Base-by-base conservation (phyloP, 176 grass and related monocot species). In the Pharus latifolius region DNA sequence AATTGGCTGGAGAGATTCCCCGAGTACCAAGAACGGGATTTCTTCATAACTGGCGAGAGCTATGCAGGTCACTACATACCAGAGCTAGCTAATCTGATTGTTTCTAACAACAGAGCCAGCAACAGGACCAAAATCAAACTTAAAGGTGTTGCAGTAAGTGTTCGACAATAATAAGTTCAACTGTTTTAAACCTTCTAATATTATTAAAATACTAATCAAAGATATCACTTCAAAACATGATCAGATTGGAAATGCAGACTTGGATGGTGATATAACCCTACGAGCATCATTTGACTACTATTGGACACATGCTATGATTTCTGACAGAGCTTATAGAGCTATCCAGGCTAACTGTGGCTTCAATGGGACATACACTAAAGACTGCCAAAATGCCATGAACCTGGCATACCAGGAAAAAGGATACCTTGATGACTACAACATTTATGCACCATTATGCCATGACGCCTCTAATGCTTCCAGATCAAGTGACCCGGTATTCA, bases 281-380 rank as follows among this genome's bases (percentile, higher is more conserved):
- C 77, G 70, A 69, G 79, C 81, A 60, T 49, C 67, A 25, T 90
- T 50, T 58, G 78, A 82, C 48, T 90, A 86, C 68, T 74, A 82
- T 30, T 90, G 87, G 87, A 75, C 44, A 69, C 87, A 90, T 70
- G 87, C 87, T 82, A 81, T 90, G 65, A 86, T 90, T 76, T 90
- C 87, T 59, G 67, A 73, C 40, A 82, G 61, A 63, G 51, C 75
- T 54, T 90, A 86, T 52, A 73, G 24, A 53, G 52, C 56, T 37
- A 83, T 91, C 60, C 76, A 74, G 49, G 61, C 59, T 19, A 82
- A 67, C 20, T 91, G 88, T 66, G 56, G 72, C 58, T 86, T 90
- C 45, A 78, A 80, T 9, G 54, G 70, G 17, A 85, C 62, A 38
- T 74, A 79, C 63, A 85, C 62, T 40, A 69, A 69, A 6, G 75